Conservation (phyloP, 1,139 yeast genomes). For the Taphrina flavorubra region DNA sequence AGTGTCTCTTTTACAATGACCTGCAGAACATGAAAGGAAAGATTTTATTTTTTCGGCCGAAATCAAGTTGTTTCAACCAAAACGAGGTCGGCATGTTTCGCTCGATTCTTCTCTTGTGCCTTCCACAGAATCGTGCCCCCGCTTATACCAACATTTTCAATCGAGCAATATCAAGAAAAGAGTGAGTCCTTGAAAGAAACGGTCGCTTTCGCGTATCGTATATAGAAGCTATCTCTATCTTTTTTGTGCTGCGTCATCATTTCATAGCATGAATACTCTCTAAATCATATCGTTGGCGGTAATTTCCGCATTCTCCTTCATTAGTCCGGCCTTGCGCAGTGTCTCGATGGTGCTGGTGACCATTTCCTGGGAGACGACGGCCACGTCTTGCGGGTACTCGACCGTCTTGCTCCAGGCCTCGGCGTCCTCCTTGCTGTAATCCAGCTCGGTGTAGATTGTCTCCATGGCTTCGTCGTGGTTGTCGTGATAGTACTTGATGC, state of each 20-base stretch:
- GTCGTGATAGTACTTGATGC: conserved; percentile 66
- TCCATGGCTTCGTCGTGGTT: conserved; percentile 70
- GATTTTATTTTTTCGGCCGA: neutral
- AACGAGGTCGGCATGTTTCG: conserved; percentile 35
- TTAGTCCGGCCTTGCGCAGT: conserved; percentile 46
- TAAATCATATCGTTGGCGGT: conserved; percentile 24
- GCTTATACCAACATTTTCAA: conserved; percentile 23
- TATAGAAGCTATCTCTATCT: neutral
- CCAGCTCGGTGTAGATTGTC: conserved; percentile 69
- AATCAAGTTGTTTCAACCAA: conserved; percentile 10
- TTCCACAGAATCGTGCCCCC: conserved; percentile 23
- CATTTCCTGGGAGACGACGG: conserved; percentile 59
- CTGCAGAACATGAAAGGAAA: conserved; percentile 30
- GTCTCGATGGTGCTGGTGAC: conserved; percentile 59
- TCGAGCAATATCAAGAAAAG: too few species aligned
- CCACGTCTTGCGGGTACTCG: conserved; percentile 61
- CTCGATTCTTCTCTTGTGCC: neutral
- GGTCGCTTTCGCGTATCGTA: too few species aligned
- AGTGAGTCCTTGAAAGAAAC: too few species aligned
- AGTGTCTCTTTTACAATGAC: conserved; percentile 17
- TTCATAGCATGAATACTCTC: neutral
- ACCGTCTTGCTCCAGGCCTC: conserved; percentile 80
- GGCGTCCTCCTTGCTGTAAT: conserved; percentile 79
- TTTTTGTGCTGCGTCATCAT: neutral
- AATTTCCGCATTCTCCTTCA: conserved; percentile 34